These are phyloP conservation scores for Saccharomycopsis capsularis DNA, from an alignment of 805 yeast species.

Conservation along the genomic window DNA sequence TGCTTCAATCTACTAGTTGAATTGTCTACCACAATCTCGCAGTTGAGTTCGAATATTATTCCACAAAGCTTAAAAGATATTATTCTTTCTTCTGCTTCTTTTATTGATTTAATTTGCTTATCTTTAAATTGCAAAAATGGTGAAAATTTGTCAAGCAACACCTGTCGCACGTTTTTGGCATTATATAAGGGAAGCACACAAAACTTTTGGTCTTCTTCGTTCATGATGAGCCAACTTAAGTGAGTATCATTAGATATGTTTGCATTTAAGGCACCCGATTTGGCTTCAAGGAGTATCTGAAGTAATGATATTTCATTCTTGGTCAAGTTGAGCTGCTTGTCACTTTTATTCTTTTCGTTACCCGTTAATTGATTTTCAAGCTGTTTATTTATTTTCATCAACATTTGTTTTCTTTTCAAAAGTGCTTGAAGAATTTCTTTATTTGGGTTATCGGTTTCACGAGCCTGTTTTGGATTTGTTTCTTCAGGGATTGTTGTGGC, in stretches of 20 bases:
- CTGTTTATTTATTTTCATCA: no score
- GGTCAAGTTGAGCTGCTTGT: no score
- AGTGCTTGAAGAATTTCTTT: background rate
- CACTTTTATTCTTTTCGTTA: no score
- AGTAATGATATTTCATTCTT: slow-evolving; percentile 6
- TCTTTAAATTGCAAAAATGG: slow-evolving; percentile 8
- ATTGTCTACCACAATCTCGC: slow-evolving; percentile 2
- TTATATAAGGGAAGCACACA: slow-evolving; percentile 14
- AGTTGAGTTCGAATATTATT: slow-evolving; percentile 3
- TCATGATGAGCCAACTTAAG: no score
- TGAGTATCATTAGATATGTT: background rate
- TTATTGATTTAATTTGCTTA: background rate
- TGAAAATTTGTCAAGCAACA: slow-evolving; percentile 1
- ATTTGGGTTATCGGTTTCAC: background rate
- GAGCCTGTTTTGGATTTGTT: background rate
- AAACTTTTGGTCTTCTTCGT: slow-evolving; percentile 7
- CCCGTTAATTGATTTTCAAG: no score
- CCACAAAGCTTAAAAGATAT: background rate
- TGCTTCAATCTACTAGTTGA: background rate
- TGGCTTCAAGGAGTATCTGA: background rate
- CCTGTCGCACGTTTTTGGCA: slow-evolving; percentile 3
- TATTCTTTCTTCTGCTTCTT: background rate
- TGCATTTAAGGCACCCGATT: background rate
- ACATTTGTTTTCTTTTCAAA: background rate
- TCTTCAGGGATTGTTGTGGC: background rate